These are phyloP conservation scores for Phytophthora meadii DNA, from an alignment of 352 stramenopile genomes.

Conservation along the genomic window DNA sequence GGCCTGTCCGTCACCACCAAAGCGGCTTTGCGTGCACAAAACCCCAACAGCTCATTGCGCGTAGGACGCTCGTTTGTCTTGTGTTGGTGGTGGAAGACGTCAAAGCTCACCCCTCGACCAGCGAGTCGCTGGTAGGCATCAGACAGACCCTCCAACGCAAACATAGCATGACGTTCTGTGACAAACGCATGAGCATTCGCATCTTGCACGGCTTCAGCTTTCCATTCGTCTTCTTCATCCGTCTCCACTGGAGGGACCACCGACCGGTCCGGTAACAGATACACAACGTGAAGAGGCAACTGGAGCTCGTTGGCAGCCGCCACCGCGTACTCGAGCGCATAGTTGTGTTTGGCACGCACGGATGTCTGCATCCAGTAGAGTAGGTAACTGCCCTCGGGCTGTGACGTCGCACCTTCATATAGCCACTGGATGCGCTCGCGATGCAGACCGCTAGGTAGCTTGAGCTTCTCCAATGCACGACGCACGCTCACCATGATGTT, in stretches of 20 bases:
- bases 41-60: slow-evolving; percentile 49
- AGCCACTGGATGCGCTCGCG: slow-evolving; percentile 78
- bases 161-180: slow-evolving; percentile 78
- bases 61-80: slow-evolving; percentile 14
- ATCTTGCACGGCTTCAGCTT: slow-evolving; percentile 46
- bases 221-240: slow-evolving; percentile 34
- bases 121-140: slow-evolving; percentile 52
- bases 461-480: slow-evolving; percentile 61
- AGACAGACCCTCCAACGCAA: slow-evolving; percentile 74
- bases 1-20: slow-evolving; percentile 82
- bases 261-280: slow-evolving; percentile 68
- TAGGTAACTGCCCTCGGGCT: slow-evolving; percentile 42
- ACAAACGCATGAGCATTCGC: slow-evolving; percentile 68
- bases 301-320: slow-evolving; percentile 67
- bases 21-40: slow-evolving; percentile 56
- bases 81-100: slow-evolving; percentile 70
- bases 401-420: slow-evolving; percentile 53
- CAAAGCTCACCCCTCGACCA: slow-evolving; percentile 57
- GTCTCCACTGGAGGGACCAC: slow-evolving; percentile 30
- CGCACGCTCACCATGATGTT: slow-evolving; percentile 43
- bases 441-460: slow-evolving; percentile 69
- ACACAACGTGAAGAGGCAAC: slow-evolving; percentile 80
- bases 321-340: slow-evolving; percentile 81
- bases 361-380: slow-evolving; percentile 92
- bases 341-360: slow-evolving; percentile 85